Evolutionary conservation across 2,329 filamentous ascomycete genomes (phyloP).

Genomic region (Knufia fluminis): DNA sequence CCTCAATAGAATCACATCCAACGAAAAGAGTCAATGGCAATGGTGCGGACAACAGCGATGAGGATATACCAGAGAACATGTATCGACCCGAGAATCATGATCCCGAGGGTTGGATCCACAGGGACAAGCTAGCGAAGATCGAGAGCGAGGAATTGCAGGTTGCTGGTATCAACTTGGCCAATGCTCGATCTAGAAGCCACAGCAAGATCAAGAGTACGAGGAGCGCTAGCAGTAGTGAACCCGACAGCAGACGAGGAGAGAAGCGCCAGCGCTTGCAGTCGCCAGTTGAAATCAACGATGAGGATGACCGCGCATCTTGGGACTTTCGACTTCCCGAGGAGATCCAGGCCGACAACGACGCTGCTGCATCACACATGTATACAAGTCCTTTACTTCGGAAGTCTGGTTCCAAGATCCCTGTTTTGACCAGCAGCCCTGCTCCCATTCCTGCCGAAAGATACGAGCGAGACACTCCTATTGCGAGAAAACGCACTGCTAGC

Average conservation of each 20-base stretch:
- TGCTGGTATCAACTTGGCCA: conserved; percentile 35
- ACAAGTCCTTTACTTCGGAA: conserved; percentile 46
- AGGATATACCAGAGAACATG: conserved; percentile 24
- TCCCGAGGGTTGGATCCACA: conserved; percentile 40
- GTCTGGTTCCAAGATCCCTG: conserved; percentile 71
- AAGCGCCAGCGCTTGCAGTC: conserved; percentile 26
- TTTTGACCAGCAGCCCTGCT: conserved; percentile 68
- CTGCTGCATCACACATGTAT: conserved; percentile 41
- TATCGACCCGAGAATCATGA: conserved; percentile 25
- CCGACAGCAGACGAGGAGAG: conserved; percentile 29
- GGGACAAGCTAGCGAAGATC: conserved; percentile 42
- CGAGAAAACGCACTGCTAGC: conserved; percentile 50
- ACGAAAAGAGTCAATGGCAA: conserved; percentile 11
- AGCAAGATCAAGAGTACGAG: conserved; percentile 29
- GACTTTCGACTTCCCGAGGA: conserved; percentile 72
- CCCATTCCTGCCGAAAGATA: conserved; percentile 64
- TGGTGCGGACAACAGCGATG: conserved; percentile 11
- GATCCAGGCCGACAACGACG: conserved; percentile 48
- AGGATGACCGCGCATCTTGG: conserved; percentile 48
- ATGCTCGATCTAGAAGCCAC: conserved; percentile 30
- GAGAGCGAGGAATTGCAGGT: conserved; percentile 43
- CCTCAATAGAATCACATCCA: conserved; percentile 20
- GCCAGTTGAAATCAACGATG: conserved; percentile 33
- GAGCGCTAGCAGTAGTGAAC: conserved; percentile 32
- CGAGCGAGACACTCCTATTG: conserved; percentile 62